Evolutionary conservation across 2,329 filamentous ascomycete species (phyloP).

Genomic region (Lachnellula hyalina): DNA sequence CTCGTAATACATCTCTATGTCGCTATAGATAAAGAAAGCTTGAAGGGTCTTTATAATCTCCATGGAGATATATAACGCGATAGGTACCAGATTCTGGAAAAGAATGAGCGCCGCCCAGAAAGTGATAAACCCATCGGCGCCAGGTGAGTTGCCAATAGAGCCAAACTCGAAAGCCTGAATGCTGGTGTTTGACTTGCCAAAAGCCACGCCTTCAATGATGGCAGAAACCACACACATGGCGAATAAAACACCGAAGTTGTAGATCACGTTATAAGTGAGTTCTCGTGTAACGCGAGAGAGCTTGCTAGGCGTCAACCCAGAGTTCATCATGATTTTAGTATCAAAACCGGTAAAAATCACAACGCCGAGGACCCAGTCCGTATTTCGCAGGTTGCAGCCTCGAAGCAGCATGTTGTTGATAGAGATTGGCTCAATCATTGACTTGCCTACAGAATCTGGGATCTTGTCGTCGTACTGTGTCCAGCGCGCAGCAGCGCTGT

Average conservation of each 20-base stretch:
- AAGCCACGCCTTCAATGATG: constrained; percentile 78
- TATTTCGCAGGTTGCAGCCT: constrained; percentile 90
- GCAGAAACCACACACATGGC: constrained; percentile 83
- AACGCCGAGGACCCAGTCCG: constrained; percentile 89
- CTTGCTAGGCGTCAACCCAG: constrained; percentile 91
- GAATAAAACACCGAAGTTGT: constrained; percentile 89
- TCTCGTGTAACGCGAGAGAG: constrained; percentile 85
- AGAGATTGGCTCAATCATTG: constrained; percentile 86
- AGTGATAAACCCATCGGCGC: constrained; percentile 85
- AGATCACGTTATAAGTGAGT: constrained; percentile 94
- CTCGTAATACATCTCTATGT: constrained; percentile 95
- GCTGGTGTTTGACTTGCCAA: constrained; percentile 69
- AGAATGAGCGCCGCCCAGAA: constrained; percentile 94
- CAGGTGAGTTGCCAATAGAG: constrained; percentile 68
- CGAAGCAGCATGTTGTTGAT: constrained; percentile 94
- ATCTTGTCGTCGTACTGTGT: constrained; percentile 46
- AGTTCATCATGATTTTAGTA: constrained; percentile 99
- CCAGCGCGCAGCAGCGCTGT: constrained; percentile 87
- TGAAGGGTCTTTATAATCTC: constrained; percentile 92
- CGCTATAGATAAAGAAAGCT: constrained; percentile 96
- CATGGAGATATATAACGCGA: constrained; percentile 94
- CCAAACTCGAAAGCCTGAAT: constrained; percentile 79
- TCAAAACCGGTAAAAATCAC: constrained; percentile 93
- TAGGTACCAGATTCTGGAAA: constrained; percentile 98
- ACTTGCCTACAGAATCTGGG: constrained; percentile 48